Evolutionary conservation across 345 rosid species (phyloP), one percentile per base, ranked within the genome.

Genomic region (Salix exigua): DNA sequence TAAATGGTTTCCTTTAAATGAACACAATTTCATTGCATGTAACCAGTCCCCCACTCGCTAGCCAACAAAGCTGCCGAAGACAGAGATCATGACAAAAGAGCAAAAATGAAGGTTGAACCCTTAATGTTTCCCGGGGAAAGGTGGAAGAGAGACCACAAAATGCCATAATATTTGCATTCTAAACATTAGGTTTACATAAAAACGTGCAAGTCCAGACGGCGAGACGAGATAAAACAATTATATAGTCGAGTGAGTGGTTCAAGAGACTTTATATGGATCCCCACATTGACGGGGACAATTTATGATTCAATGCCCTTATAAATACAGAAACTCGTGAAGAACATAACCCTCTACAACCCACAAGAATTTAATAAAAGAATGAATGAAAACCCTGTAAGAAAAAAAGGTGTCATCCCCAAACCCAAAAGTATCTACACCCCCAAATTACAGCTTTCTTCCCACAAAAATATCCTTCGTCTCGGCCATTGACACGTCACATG

Each of bases 401-500:
- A 62, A 48, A 48, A 65, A 70, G 26, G 71, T 74, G 67, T 74
- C 74, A 6, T 66, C 53, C 71, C 72, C 78, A 40, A 23, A 74
- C 61, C 78, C 78, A 71, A 63, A 23, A 53, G 82, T 80, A 80
- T 80, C 82, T 80, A 80, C 82, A 80, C 72, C 79, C 71, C 82
- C 78, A 74, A 74, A 62, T 73, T 61, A 66, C 77, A 63, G n/a
- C 70, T 74, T 79, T 70, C 82, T 69, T 79, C 51, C 51, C 78
- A 51, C 75, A 44, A 58, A 75, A 61, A 55, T 10, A 5, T 55
- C 62, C 28, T 79, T 37, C 55, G 5, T 60, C 75, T 70, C 3
- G 28, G 73, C 44, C 73, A 46, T 42, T 42, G 46, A 60, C 74
- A 80, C 18, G 33, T 48, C 42, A 17, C 72, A 66, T 48, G 26